Evolutionary conservation across 164 flowering plant species (phyloP), one percentile per base, ranked within the genome.

Genomic region (Vitis amurensis): DNA sequence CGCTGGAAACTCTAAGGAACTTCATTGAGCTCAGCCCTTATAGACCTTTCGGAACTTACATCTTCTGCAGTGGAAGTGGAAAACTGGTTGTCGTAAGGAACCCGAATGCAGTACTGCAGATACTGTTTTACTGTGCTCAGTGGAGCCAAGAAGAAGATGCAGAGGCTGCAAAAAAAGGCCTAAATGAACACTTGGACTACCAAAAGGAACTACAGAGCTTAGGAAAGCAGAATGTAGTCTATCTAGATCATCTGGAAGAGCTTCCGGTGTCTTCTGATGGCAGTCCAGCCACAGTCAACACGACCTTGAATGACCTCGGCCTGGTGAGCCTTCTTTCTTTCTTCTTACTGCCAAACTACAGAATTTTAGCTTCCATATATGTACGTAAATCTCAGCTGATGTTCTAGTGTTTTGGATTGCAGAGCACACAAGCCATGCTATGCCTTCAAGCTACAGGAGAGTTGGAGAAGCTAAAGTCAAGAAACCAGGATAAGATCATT

Each of bases 361-460:
- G 27, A 23, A 23, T 23, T 23, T 23, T 23, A 23, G 27, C 27
- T 23, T 23, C 27, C 27, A 23, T 0, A 23, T 23, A 23, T 37
- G 6, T 37, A 0, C 4, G 44, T 37, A 37, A 37, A 37, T 37
- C 44, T 37, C 44, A 37, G 7, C 44, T 37, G 44, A 37, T 37
- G 4, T 37, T 37, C 44, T 37, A 37, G 44, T 3, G 44, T 66
- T 63, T 64, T 47, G 56, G 23, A 37, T 67, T 73, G 23, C 85
- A 93, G 98, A 88, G 88, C 79, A 61, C 82, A 51, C 78, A 76
- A 77, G 98, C 88, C 16, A 83, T 88, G 71, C 50, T 89, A 57
- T 86, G 93, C 65, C 82, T 91, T 15, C 83, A 83, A 3, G 98
- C 97, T n/a, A 90, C 97, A 0, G 82, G 80, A 50, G 93, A 80